Evolutionary conservation across 1,139 yeast genomes (phyloP), one percentile per base, ranked within the genome.

Genomic region (Saccharomyces hybrid): DNA sequence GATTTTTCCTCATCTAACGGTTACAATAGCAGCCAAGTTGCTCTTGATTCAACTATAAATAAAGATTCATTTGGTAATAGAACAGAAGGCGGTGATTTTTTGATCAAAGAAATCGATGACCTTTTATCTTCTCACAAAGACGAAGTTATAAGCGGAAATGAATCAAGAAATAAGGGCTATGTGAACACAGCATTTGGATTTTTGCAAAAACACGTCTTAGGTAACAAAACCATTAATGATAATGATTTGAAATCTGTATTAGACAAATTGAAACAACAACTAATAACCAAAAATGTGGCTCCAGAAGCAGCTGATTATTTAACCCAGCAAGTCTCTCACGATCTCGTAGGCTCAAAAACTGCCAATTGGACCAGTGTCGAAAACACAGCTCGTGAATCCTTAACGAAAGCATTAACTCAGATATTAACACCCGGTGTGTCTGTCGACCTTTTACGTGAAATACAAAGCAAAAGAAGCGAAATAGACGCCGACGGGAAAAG

Each of bases 371-470:
- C 88, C 0, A 75, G 84, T 4, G 80, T 79, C 0, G 82, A 80
- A 54, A 73, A 76, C 28, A 79, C 86, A 1, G 86, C 84, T 8
- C 77, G 83, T 59, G 79, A 79, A 48, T 80, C 96, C 2, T 76
- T 93, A 68, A 80, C 83, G 1, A 88, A 83, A 44, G 91, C 93
- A 52, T 74, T 93, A 52, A 83, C 91, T 49, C 85, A 87, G 64
- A 82, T 91, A 49, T 75, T 93, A 58, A 91, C 99, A 0, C 99
- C 99, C 9, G 88, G 91, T 59, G 89, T 95, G 1, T 89, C 97
- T 1, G 83, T 93, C 0, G 96, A 93, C 66, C 74, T 93, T 57
- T 76, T 93, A 31, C 88, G 88, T 61, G 96, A 90, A 64, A 88
- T 93, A 55, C 87, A 87, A 66, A 72, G 73, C 48, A 75, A 73